Conservation (phyloP, 169 alveolate genomes). For the Neospora caninum region DNA sequence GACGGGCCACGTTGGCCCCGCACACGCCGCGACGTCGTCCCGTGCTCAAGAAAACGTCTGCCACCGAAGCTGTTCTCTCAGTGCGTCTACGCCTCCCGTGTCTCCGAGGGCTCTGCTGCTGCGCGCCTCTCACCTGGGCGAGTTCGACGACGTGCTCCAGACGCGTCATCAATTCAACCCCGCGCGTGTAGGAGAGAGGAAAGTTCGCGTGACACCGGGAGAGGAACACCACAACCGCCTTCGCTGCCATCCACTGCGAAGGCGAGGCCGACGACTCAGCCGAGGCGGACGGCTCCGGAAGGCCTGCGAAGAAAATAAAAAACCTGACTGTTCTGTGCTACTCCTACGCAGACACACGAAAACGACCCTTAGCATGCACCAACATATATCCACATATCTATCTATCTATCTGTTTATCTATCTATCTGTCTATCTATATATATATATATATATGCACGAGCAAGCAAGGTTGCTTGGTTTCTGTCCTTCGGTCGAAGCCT, state of each 20-base stretch:
- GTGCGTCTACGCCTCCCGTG: no score
- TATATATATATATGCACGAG: neutral
- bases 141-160: slow-evolving; percentile 39
- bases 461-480: neutral
- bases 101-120: no score
- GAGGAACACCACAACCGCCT: slow-evolving; percentile 55
- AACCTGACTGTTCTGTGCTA: no score
- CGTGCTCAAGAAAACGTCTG: no score
- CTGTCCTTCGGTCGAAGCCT: no score
- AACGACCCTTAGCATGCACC: neutral
- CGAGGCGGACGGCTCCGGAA: slow-evolving; percentile 36
- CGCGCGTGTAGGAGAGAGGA: slow-evolving; percentile 51
- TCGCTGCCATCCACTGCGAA: slow-evolving; percentile 46
- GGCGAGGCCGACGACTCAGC: slow-evolving; percentile 18
- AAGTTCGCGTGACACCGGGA: slow-evolving; percentile 55
- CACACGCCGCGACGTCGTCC: no score
- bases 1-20: no score
- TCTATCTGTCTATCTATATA: neutral
- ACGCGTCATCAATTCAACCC: slow-evolving; percentile 44
- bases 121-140: slow-evolving; percentile 55
- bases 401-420: neutral
- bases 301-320: neutral
- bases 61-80: no score
- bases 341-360: neutral
- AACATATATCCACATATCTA: neutral